phyloP scores from a whole-genome alignment of 148 eudicot species.

The Chenopodium quinoa region DNA sequence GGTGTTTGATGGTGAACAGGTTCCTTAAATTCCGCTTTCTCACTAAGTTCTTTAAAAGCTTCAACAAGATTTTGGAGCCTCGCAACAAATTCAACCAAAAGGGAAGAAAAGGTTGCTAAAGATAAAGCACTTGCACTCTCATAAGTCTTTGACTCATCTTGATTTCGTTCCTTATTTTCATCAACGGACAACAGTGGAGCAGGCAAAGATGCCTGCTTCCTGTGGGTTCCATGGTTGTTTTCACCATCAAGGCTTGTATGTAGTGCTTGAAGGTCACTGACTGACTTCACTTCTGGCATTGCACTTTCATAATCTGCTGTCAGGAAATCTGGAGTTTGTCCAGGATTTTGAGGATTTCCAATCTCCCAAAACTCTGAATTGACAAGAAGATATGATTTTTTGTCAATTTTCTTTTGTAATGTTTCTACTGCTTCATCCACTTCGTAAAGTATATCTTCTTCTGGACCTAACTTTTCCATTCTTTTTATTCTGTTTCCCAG shows the following conservation, averaged over 20 bases:
- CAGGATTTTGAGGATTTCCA: slow-evolving; percentile 30
- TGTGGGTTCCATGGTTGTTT: slow-evolving; percentile 7
- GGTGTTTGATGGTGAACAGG: slow-evolving; percentile 25
- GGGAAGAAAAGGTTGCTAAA: slow-evolving; percentile 67
- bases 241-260: slow-evolving; percentile 31
- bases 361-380: slow-evolving; percentile 73
- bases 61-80: slow-evolving; percentile 77
- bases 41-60: slow-evolving; percentile 61
- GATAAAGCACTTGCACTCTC: slow-evolving; percentile 76
- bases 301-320: slow-evolving; percentile 32
- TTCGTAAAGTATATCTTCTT: slow-evolving; percentile 45
- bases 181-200: slow-evolving; percentile 21
- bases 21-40: slow-evolving; percentile 60
- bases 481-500: slow-evolving; percentile 68
- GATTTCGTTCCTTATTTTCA: slow-evolving; percentile 24
- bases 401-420: slow-evolving; percentile 68
- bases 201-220: slow-evolving; percentile 40
- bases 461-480: slow-evolving; percentile 62
- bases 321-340: slow-evolving; percentile 34
- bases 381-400: slow-evolving; percentile 72
- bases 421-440: slow-evolving; percentile 71
- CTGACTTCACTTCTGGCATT: slow-evolving; percentile 36
- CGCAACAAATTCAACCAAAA: slow-evolving; percentile 74
- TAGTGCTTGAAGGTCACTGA: slow-evolving; percentile 39
- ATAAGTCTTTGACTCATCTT: slow-evolving; percentile 53